phyloP scores from a whole-genome alignment of 192 early-diverging fungal species.

The Coemansia sp. region DNA sequence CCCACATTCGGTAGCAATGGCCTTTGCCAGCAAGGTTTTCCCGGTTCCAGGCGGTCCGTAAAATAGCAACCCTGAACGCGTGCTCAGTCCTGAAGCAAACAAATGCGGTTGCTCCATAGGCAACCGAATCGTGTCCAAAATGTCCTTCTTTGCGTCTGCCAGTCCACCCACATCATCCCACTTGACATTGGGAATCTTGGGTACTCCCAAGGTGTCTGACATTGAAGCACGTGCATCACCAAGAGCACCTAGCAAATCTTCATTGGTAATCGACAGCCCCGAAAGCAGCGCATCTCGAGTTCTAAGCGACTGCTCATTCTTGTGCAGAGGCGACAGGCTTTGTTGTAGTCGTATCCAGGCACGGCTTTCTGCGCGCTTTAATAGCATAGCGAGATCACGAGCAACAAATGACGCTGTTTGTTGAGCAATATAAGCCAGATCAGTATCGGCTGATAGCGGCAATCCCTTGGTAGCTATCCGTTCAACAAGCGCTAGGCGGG shows the following conservation, averaged over 20 bases:
- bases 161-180: slow-evolving; percentile 99
- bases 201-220: slow-evolving; percentile 90
- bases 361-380: slow-evolving; percentile 67
- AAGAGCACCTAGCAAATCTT: slow-evolving; percentile 80
- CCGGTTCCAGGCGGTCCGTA: slow-evolving; percentile 99
- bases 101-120: slow-evolving; percentile 95
- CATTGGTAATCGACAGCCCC: slow-evolving; percentile 69
- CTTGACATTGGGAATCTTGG: slow-evolving; percentile 96
- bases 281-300: slow-evolving; percentile 62
- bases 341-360: slow-evolving; percentile 57
- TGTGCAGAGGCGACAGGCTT: background rate
- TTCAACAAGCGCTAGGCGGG: slow-evolving; percentile 64
- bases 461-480: slow-evolving; percentile 50
- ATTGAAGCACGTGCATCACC: slow-evolving; percentile 75
- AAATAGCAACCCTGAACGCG: slow-evolving; percentile 87
- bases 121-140: slow-evolving; percentile 94
- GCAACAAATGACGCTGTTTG: slow-evolving; percentile 92
- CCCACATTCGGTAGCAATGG: slow-evolving; percentile 94
- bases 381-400: slow-evolving; percentile 75
- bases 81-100: slow-evolving; percentile 92
- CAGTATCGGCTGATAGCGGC: slow-evolving; percentile 74
- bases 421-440: slow-evolving; percentile 69
- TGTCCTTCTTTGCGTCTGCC: slow-evolving; percentile 85
- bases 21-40: slow-evolving; percentile 97
- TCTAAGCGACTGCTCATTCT: slow-evolving; percentile 3